Evolutionary conservation across 2,329 filamentous ascomycete genomes (phyloP).

Genomic region (Colletotrichum euphorbiae): DNA sequence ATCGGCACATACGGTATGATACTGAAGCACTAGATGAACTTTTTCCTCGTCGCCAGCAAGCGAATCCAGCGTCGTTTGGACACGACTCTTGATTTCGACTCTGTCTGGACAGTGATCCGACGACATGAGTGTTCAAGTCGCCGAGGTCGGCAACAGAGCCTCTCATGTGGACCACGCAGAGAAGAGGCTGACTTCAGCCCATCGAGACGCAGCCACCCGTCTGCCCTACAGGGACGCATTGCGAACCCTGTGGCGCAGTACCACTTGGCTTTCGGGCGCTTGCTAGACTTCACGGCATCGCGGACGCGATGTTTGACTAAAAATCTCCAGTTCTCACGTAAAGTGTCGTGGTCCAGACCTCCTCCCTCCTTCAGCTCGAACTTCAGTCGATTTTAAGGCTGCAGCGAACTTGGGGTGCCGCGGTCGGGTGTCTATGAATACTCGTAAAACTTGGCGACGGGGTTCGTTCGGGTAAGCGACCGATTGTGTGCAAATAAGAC

Average conservation of each 20-base stretch:
- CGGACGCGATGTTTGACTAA: background rate
- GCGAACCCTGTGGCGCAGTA: slow-evolving; percentile 24
- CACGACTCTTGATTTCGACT: background rate
- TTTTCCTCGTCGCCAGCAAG: too few relatives aligned
- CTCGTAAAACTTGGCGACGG: slow-evolving; percentile 25
- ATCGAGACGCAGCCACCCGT: slow-evolving; percentile 13
- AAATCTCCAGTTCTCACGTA: background rate
- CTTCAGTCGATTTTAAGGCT: background rate
- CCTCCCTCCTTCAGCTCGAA: background rate
- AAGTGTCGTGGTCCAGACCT: slow-evolving; percentile 9
- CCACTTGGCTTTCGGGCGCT: slow-evolving; percentile 21
- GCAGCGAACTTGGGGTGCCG: slow-evolving; percentile 10
- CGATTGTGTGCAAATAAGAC: slow-evolving; percentile 25
- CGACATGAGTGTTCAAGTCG: background rate
- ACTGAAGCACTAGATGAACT: too few relatives aligned
- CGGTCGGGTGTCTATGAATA: slow-evolving; percentile 19
- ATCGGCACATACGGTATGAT: too few relatives aligned
- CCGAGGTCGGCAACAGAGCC: slow-evolving; percentile 17
- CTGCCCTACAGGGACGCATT: slow-evolving; percentile 27
- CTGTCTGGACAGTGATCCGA: background rate
- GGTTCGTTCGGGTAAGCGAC: slow-evolving; percentile 30
- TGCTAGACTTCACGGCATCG: background rate
- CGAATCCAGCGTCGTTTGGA: background rate
- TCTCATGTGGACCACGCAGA: slow-evolving; percentile 1
- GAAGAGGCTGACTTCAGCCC: background rate